Conservation (phyloP, 768 basidiomycete genomes). For the Panus rudis region DNA sequence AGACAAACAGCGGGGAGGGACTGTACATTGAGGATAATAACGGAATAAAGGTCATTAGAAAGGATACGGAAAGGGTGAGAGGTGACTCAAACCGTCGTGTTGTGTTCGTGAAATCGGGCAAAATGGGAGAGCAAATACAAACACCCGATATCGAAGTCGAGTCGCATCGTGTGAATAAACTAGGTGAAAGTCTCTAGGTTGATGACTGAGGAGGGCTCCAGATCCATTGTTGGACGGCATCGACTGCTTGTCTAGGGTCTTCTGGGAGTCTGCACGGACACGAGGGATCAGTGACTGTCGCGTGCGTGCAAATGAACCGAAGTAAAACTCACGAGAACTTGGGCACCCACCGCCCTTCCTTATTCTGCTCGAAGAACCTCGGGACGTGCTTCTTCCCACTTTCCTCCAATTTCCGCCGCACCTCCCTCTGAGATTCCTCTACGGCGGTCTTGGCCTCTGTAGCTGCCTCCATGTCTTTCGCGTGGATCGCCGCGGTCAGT, state of each 20-base stretch:
- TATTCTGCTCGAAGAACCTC: slow-evolving; percentile 68
- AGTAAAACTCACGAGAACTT: slow-evolving; percentile 55
- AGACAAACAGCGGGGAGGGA: too few relatives aligned
- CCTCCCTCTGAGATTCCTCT: slow-evolving; percentile 88
- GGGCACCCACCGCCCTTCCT: slow-evolving; percentile 76
- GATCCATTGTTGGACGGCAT: slow-evolving; percentile 74
- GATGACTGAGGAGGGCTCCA: slow-evolving; percentile 33
- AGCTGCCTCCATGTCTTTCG: slow-evolving; percentile 91
- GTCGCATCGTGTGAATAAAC: too few relatives aligned
- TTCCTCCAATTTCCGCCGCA: slow-evolving; percentile 67
- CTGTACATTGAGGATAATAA: too few relatives aligned
- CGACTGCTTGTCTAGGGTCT: slow-evolving; percentile 58
- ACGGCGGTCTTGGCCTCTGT: slow-evolving; percentile 85
- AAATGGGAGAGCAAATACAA: too few relatives aligned
- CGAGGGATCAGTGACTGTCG: slow-evolving; percentile 4
- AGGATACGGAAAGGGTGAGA: too few relatives aligned
- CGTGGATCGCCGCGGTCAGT: slow-evolving; percentile 77
- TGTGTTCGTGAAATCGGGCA: too few relatives aligned
- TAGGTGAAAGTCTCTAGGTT: slow-evolving; percentile 4
- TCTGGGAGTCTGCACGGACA: slow-evolving; percentile 53
- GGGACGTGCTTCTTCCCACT: slow-evolving; percentile 61
- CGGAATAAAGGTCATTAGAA: too few relatives aligned
- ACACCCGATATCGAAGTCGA: too few relatives aligned
- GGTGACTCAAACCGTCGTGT: too few relatives aligned
- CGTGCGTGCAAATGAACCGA: slow-evolving; percentile 1